phyloP scores from a whole-genome alignment of 768 basidiomycete species.

The Candolleomyces eurysporus region DNA sequence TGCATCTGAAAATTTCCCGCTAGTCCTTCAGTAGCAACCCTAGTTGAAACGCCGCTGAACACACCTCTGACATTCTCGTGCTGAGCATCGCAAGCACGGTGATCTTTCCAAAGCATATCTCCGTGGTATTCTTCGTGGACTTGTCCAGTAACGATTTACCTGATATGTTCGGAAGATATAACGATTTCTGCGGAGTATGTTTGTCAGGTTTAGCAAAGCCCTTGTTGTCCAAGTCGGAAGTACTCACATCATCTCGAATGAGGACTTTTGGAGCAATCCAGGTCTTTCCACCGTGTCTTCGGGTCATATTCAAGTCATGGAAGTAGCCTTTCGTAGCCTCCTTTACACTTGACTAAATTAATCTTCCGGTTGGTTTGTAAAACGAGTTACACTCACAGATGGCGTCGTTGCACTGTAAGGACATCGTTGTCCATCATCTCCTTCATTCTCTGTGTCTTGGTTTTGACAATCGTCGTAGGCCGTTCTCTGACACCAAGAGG shows the following conservation, averaged over 20 bases:
- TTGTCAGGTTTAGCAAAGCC: not conserved
- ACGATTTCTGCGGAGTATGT: conserved; percentile 61
- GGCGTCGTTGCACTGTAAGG: conserved; percentile 66
- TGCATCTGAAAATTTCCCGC: conserved; percentile 57
- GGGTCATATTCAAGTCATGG: conserved; percentile 75
- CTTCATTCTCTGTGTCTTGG: conserved; percentile 60
- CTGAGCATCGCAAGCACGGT: conserved; percentile 82
- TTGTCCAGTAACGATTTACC: conserved; percentile 66
- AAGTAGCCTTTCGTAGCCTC: conserved; percentile 81
- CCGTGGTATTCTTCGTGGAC: conserved; percentile 67
- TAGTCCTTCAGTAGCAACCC: not conserved
- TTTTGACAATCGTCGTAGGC: conserved; percentile 59
- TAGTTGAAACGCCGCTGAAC: conserved; percentile 12
- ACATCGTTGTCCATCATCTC: conserved; percentile 72
- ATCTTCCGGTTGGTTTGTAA: not conserved
- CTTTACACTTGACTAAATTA: conserved; percentile 35
- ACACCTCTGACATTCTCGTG: conserved; percentile 85
- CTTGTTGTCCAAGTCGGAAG: not conserved
- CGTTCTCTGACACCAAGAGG: conserved; percentile 76
- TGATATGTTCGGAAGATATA: conserved; percentile 85
- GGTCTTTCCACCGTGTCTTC: conserved; percentile 86
- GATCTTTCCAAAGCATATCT: conserved; percentile 71
- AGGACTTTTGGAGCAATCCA: conserved; percentile 91
- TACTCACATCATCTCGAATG: conserved; percentile 85
- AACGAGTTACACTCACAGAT: conserved; percentile 39